Conservation (phyloP, 441 rosid species). For the Erodium texanum region DNA sequence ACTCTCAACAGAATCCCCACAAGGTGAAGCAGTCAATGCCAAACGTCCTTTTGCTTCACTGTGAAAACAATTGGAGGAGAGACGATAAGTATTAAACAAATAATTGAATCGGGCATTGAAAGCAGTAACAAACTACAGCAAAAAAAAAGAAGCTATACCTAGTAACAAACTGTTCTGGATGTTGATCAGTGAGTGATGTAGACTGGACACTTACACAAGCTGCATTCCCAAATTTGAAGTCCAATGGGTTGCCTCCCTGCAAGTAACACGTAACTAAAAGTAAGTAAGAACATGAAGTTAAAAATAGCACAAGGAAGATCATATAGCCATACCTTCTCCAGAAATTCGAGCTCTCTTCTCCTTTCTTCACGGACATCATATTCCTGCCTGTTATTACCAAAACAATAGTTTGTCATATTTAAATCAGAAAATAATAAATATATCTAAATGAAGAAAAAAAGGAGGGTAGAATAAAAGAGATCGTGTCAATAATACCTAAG, state of each 20-base stretch:
- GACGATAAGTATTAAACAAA: conserved; percentile 13
- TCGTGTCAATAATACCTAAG: conserved; percentile 52
- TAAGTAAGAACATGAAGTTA: background rate
- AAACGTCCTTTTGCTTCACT: conserved; percentile 97
- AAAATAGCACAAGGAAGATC: conserved; percentile 21
- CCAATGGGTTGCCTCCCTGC: conserved; percentile 99
- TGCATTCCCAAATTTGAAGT: conserved; percentile 71
- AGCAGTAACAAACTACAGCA: conserved; percentile 14
- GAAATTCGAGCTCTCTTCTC: conserved; percentile 91
- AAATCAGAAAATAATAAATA: conserved; percentile 14
- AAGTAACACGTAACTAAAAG: conserved; percentile 19
- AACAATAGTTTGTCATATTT: conserved; percentile 7
- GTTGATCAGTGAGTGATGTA: conserved; percentile 80
- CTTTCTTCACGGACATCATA: conserved; percentile 96
- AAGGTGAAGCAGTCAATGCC: conserved; percentile 85
- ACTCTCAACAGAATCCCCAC: conserved; percentile 94
- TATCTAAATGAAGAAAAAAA: background rate
- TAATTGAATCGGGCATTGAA: conserved; percentile 18
- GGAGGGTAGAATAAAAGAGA: background rate
- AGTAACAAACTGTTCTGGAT: conserved; percentile 67
- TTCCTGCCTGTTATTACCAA: conserved; percentile 66
- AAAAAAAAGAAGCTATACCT: conserved; percentile 54
- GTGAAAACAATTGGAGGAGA: conserved; percentile 23
- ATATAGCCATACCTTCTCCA: conserved; percentile 73
- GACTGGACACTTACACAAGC: conserved; percentile 89